Base-by-base conservation (phyloP, 2,329 filamentous ascomycete genomes). In the Penicillium sp. region DNA sequence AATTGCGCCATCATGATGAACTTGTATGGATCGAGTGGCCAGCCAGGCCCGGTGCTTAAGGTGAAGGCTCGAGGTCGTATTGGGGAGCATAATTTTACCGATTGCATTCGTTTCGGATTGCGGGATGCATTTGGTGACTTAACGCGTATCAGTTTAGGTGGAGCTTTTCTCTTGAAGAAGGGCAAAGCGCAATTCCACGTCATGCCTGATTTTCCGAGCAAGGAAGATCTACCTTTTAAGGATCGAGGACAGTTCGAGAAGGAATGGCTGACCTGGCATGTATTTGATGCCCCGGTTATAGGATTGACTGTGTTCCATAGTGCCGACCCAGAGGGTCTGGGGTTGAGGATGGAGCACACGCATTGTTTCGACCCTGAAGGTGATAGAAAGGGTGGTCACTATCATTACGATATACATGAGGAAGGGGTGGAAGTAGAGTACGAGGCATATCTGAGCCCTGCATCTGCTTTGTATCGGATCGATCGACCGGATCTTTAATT, bases 311-410 rank as follows among this genome's bases (percentile, higher is more conserved):
- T 78, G 0, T 63, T 80, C 34, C 76, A 79, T 59, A 75, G 76
- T 13, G 69, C 72, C 8, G 75, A 80, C 52, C 73, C 73, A 0
- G 71, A 69, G 34, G 66, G 60, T 2, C 52, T 79, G 55, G 72
- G 66, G 0, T 54, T 81, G 46, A 65, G 78, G 24, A 75, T 79
- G 62, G 79, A 81, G 58, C 78, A 81, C 58, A 79, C 78, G 3
- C 79, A 81, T 64, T 75, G 72, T 19, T 79, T 78, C 49, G 74
- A 75, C 2, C 43, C 59, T 1, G 55, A 63, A 6, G 69, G 67
- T 4, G 47, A 63, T 42, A 60, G 53, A 10, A 62, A 66, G 10
- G 78, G 78, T 3, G 79, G 78, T 0, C 78, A 81, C 62, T 79
- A 80, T 59, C 77, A 80, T 57, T 76, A 68, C 55, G 77, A 76